Conservation (phyloP, 2,329 filamentous ascomycete species). For the Colletotrichum sojae region DNA sequence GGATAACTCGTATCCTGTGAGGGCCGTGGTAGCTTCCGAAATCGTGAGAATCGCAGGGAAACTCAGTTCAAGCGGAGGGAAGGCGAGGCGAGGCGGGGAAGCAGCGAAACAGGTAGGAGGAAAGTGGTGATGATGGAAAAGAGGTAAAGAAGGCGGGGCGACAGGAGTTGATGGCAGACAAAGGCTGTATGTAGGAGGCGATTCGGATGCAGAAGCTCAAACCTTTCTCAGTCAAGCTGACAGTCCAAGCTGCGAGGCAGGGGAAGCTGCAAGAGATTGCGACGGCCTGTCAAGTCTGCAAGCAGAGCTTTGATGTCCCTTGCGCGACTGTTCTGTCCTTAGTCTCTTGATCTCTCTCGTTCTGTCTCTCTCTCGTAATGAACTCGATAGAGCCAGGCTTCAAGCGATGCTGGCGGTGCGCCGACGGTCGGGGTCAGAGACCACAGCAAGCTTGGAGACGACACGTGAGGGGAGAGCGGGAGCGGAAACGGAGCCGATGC, state of each 20-base stretch:
- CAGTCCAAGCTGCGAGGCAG: slow-evolving; percentile 42
- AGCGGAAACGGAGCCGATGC: slow-evolving; percentile 28
- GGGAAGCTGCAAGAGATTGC: slow-evolving; percentile 38
- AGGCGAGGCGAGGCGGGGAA: slow-evolving; percentile 31
- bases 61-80: slow-evolving; percentile 41
- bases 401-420: slow-evolving; percentile 32
- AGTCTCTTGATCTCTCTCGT: slow-evolving; percentile 5
- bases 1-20: slow-evolving; percentile 40
- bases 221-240: slow-evolving; percentile 53
- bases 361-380: slow-evolving; percentile 8
- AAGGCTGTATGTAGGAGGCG: slow-evolving; percentile 46
- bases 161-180: slow-evolving; percentile 38
- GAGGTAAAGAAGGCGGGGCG: slow-evolving; percentile 35
- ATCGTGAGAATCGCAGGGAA: slow-evolving; percentile 40
- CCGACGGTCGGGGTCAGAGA: slow-evolving; percentile 28
- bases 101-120: slow-evolving; percentile 36
- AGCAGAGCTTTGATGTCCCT: slow-evolving; percentile 40
- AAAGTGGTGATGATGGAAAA: slow-evolving; percentile 28
- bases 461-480: slow-evolving; percentile 35
- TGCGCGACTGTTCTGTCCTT: slow-evolving; percentile 7
- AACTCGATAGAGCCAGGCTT: slow-evolving; percentile 20
- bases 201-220: slow-evolving; percentile 54
- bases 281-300: slow-evolving; percentile 37
- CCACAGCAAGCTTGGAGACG: slow-evolving; percentile 30
- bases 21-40: slow-evolving; percentile 39